phyloP scores from a whole-genome alignment of 1,284 basidiomycete species.

The Sparassis latifolia region DNA sequence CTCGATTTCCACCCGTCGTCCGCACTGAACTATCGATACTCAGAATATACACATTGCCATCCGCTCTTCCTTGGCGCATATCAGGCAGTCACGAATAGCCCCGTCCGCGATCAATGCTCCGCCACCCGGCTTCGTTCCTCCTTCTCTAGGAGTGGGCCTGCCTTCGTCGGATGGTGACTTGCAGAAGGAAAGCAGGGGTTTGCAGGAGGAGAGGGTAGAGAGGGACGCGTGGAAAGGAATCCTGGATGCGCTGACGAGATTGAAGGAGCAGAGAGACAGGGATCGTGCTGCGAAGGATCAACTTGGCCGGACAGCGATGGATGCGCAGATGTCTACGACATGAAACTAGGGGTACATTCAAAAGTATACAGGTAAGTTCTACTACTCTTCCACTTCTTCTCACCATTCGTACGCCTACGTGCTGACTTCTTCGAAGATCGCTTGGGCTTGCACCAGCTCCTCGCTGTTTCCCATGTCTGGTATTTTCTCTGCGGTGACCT shows the following conservation, averaged over 20 bases:
- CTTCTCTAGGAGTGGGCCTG: conserved; percentile 70
- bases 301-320: background rate
- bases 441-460: conserved; percentile 54
- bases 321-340: background rate
- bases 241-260: conserved; percentile 52
- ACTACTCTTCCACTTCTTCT: too few species aligned
- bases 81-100: conserved; percentile 75
- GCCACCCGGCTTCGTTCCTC: conserved; percentile 61
- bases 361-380: too few species aligned
- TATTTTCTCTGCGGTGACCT: conserved; percentile 46
- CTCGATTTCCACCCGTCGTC: background rate
- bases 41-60: conserved; percentile 70
- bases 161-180: conserved; percentile 32
- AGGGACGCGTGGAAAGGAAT: conserved; percentile 73
- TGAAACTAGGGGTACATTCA: too few species aligned
- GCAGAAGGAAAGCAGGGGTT: conserved; percentile 36
- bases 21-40: background rate
- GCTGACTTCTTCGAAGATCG: conserved; percentile 40
- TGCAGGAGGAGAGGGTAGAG: conserved; percentile 72
- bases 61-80: conserved; percentile 71
- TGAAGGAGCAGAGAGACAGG: conserved; percentile 41
- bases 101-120: conserved; percentile 77
- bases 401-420: conserved; percentile 8
- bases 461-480: conserved; percentile 42
- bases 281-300: conserved; percentile 6